A percentile compares a stretch with the other conserved stretches of the same genome.
phyloP scores from a whole-genome alignment of 2,329 filamentous ascomycete genomes.

The Sarocladiaceae sp. region DNA sequence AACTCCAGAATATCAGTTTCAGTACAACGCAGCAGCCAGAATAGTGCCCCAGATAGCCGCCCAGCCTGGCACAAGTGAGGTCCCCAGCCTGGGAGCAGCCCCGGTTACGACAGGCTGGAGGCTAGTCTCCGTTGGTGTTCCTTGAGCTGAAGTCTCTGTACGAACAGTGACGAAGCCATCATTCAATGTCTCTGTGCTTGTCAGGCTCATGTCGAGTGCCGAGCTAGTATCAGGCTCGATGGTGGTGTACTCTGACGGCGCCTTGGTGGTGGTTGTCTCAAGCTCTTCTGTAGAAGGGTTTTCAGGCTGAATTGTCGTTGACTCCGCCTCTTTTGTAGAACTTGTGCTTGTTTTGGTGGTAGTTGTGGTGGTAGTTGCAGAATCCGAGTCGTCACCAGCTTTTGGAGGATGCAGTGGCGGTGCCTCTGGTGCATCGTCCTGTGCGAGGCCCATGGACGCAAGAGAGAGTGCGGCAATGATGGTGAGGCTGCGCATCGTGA shows the following conservation, averaged over 20 bases:
- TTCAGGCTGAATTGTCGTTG: background rate
- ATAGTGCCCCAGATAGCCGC: too few species aligned
- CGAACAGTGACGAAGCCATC: slow-evolving; percentile 1
- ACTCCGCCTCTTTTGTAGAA: background rate
- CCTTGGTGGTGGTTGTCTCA: background rate
- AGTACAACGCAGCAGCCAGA: too few species aligned
- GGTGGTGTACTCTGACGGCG: background rate
- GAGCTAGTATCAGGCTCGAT: background rate
- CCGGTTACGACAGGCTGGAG: background rate
- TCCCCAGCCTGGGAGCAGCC: background rate
- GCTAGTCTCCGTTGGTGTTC: background rate
- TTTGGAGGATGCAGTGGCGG: slow-evolving; percentile 4
- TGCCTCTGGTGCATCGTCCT: slow-evolving; percentile 7
- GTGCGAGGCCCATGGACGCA: background rate
- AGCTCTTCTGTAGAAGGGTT: background rate
- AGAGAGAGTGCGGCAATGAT: background rate
- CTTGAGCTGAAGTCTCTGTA: background rate
- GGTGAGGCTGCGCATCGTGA: background rate
- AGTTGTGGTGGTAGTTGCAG: background rate
- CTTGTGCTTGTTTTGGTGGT: background rate
- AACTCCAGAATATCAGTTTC: too few species aligned
- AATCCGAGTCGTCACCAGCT: background rate
- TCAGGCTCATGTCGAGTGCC: background rate
- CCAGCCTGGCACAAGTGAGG: background rate
- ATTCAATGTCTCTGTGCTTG: background rate